Evolutionary conservation across 2,329 filamentous ascomycete species (phyloP), one percentile per base, ranked within the genome.

Genomic region (Emericellopsis atlantica): DNA sequence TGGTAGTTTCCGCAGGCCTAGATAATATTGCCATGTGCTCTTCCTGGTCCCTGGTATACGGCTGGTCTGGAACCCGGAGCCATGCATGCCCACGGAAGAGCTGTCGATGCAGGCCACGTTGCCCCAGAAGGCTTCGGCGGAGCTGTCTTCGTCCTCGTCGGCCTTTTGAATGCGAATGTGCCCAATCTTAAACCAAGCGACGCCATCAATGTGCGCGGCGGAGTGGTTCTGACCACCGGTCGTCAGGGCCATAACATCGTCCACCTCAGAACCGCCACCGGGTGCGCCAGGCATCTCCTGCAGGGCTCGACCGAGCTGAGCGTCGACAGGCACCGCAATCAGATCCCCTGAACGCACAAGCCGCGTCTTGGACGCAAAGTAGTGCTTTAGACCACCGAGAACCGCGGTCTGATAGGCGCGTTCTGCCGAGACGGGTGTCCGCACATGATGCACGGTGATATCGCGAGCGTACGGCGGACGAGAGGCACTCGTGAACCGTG

Each of bases 151-250:
- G 7, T 74, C 67, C 52, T 53, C 68, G 50, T 66, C 79, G 49
- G 54, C 59, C 49, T 65, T 77, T 54, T 66, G 66, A 6, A 71
- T 63, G 42, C 69, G 68, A 40, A 93, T 80, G 44, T 86, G 83
- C 32, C 83, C 82, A 33, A 98, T 83, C 48, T 81, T 85, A 67
- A 95, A 96, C 92, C 92, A 98, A 7, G 86, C 89, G 16, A 94
- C 84, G 24, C 69, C 74, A 58, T 72, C 76, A 49, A 62, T 66
- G 50, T 48, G 64, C 3, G 50, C 54, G 15, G 16, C 23, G n/a
- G 37, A 4, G n/a, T 32, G 29, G 26, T 22, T 39, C 39, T 36
- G 32, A 2, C 39, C 33, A 10, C 24, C 29, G 4, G 37, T 8
- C 24, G 74, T 71, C 45, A 77, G 60, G 2, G 70, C 66, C 51